Evolutionary conservation across 2,329 filamentous ascomycete species (phyloP).

Genomic region (Byssothecium circinans): DNA sequence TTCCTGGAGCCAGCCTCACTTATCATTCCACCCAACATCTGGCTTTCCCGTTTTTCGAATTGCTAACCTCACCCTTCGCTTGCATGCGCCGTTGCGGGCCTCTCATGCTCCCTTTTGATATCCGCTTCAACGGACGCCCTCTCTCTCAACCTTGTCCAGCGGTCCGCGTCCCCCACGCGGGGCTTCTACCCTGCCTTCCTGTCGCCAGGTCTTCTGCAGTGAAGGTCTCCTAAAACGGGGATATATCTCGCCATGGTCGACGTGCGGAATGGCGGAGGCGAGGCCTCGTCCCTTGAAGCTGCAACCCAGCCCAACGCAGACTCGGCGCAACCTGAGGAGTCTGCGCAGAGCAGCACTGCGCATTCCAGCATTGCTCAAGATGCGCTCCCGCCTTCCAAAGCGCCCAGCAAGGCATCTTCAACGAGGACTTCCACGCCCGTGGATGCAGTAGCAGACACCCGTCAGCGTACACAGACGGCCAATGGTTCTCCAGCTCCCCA

Average conservation of each 20-base stretch:
- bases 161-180: conserved; percentile 19
- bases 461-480: conserved; percentile 23
- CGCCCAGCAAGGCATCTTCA: conserved; percentile 39
- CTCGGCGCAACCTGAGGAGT: conserved; percentile 31
- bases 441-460: conserved; percentile 27
- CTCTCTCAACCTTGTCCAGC: conserved; percentile 26
- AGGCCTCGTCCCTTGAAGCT: conserved; percentile 33
- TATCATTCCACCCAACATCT: conserved; percentile 4
- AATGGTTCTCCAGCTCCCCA: conserved; percentile 30
- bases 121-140: conserved; percentile 30
- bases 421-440: conserved; percentile 39
- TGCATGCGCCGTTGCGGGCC: conserved; percentile 31
- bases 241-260: conserved; percentile 39
- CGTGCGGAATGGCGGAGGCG: conserved; percentile 41
- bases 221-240: conserved; percentile 21
- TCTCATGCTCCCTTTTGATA: conserved; percentile 44
- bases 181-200: conserved; percentile 17
- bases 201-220: conserved; percentile 17
- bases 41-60: neutral
- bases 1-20: neutral
- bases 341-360: conserved; percentile 29
- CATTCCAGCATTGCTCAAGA: conserved; percentile 25
- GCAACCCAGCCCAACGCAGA: conserved; percentile 33
- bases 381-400: conserved; percentile 32
- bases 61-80: conserved; percentile 2